Evolutionary conservation across 805 yeast species (phyloP), one percentile per base, ranked within the genome.

Genomic region (Vanderwaltozyma tropicalis): DNA sequence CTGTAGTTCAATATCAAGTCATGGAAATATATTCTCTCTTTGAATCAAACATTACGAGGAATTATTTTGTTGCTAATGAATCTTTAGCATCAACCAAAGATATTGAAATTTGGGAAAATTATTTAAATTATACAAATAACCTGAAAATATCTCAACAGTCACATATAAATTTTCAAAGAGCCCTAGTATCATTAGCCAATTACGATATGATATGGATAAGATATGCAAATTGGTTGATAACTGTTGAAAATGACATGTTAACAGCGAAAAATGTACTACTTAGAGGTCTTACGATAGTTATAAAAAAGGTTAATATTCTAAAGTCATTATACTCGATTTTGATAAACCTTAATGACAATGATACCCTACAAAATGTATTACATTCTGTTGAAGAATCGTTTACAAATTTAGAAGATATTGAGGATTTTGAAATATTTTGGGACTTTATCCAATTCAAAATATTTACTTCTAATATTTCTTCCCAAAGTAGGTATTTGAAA

Each of bases 151-250:
- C 47, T 21, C 34, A 45, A 5, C 37, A 49, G n/a, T 48, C 44
- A 1, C 47, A 56, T 36, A 25, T 55, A 24, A 52, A 50, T 31
- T 60, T 58, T 28, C 63, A 60, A 42, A 48, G 64, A 38, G 58
- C 61, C 2, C 32, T 60, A 18, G 12, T 49, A 7, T 50, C 59
- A 8, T 37, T 59, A 13, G 58, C 59, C 1, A 57, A 52, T 32
- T 53, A 52, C 29, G 62, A 58, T 18, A 21, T 36, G 8, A 39
- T 60, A 5, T 60, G 63, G 63, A 19, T 57, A 3, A 46, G 51
- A 35, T 60, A 55, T 33, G 48, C 59, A 3, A 35, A 44, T n/a
- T 60, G 63, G 62, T 34, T 56, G 14, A 42, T 53, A 12, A 48
- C 45, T 5, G 25, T 34, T 26, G 38, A 42, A 20, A 45, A 45